Conservation (phyloP, 495 filamentous ascomycete genomes). For the Xylona heveae region DNA sequence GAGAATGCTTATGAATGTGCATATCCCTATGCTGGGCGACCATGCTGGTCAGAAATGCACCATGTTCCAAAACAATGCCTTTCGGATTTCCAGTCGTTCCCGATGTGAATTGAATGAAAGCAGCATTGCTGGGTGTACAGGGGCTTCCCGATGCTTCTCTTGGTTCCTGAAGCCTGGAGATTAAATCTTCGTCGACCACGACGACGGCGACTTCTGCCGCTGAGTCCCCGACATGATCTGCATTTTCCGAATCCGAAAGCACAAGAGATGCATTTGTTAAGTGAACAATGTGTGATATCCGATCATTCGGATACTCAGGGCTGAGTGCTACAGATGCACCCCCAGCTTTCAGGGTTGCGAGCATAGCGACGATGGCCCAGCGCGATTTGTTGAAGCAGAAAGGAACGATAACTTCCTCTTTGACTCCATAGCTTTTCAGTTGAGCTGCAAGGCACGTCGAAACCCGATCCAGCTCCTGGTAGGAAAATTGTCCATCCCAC, state of each 20-base stretch:
- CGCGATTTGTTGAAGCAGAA: slow-evolving; percentile 14
- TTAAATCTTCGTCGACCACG: too few relatives aligned
- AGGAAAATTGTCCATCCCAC: slow-evolving; percentile 42
- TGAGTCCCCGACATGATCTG: too few relatives aligned
- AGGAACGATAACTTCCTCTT: slow-evolving; percentile 9
- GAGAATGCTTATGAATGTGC: neutral
- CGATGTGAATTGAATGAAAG: slow-evolving; percentile 2
- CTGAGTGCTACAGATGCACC: slow-evolving; percentile 8
- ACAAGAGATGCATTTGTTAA: too few relatives aligned
- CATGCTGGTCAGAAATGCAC: neutral
- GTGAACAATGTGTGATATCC: slow-evolving; percentile 1
- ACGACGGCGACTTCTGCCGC: too few relatives aligned
- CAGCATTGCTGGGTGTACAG: too few relatives aligned
- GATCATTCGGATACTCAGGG: slow-evolving; percentile 2
- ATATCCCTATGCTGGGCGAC: neutral
- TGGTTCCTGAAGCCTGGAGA: too few relatives aligned
- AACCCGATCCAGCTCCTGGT: slow-evolving; percentile 25
- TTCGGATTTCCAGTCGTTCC: slow-evolving; percentile 4
- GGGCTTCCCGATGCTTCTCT: too few relatives aligned
- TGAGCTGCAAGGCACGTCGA: slow-evolving; percentile 25
- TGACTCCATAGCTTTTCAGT: slow-evolving; percentile 14
- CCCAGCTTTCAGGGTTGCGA: slow-evolving; percentile 11
- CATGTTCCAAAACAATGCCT: slow-evolving; percentile 1
- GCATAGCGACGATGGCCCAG: slow-evolving; percentile 12
- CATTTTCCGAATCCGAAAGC: too few relatives aligned